phyloP scores from a whole-genome alignment of 2,329 filamentous ascomycete genomes.

The Ramularia collo-cygni region DNA sequence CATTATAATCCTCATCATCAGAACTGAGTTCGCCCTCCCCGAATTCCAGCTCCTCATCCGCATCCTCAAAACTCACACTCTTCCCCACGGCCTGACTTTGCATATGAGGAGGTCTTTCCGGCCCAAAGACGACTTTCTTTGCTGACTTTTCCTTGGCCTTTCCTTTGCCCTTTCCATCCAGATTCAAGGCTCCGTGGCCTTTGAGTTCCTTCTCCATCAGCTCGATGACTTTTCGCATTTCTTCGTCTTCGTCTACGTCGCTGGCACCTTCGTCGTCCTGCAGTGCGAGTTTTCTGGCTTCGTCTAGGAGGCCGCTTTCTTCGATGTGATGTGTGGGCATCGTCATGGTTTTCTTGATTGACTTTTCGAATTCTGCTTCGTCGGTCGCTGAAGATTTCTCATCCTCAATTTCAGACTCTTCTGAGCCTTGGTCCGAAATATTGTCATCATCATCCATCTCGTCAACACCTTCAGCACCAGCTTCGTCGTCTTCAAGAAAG shows the following conservation, averaged over 20 bases:
- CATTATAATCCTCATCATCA: conserved; percentile 48
- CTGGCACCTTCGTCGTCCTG: conserved; percentile 40
- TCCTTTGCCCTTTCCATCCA: conserved; percentile 25
- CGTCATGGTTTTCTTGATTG: conserved; percentile 93
- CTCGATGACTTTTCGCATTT: conserved; percentile 58
- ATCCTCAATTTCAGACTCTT: conserved; percentile 64
- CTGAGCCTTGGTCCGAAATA: conserved; percentile 26
- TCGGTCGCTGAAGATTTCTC: conserved; percentile 59
- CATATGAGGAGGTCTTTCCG: conserved; percentile 24
- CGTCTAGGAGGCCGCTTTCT: conserved; percentile 27
- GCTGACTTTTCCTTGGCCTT: conserved; percentile 23
- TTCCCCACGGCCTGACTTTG: conserved; percentile 6
- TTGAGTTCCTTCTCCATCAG: conserved; percentile 69
- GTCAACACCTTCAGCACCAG: conserved; percentile 71
- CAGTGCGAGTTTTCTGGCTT: conserved; percentile 31
- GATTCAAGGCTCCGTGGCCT: conserved; percentile 57
- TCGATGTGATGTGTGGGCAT: conserved; percentile 42
- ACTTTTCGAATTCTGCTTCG: conserved; percentile 73
- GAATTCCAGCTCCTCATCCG: conserved; percentile 36
- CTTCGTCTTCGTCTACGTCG: conserved; percentile 47
- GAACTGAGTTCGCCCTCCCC: conserved; percentile 31
- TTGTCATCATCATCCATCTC: conserved; percentile 54
- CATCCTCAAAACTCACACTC: conserved; percentile 25
- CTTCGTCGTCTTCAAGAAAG: conserved; percentile 80
- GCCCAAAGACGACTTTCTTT: conserved; percentile 24